Evolutionary conservation across 768 basidiomycete species (phyloP), one percentile per base, ranked within the genome.

Genomic region (Aureoboletus auriporus): DNA sequence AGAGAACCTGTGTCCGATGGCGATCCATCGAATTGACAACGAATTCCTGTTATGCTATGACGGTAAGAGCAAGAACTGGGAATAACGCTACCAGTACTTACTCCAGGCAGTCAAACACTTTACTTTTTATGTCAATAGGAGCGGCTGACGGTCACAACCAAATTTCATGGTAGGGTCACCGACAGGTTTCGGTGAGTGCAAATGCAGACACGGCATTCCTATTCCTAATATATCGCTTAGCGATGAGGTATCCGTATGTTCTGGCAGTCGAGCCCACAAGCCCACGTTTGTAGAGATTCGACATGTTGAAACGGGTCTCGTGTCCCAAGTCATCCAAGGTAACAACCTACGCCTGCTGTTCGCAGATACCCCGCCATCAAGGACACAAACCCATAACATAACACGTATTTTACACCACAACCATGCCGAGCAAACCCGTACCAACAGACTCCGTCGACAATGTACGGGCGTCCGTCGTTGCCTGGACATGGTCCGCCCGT

Each of bases 21-120:
- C 96, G 6, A 96, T 99, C 51, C 98, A 94, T 66, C 81, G 96
- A 45, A 89, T 98, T 46, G 91, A 93, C 56, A 94, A 92, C 57
- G 95, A 98, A 63, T 98, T 99, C 70, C 69, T 99, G 43, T 71
- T 99, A 31, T 99, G 96, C 65, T 99, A 98, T 69, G 96, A 98
- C 66, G 93, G 94, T 94, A 52, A 62, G 81, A 73, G 12, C 34
- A 49, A 51, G n/a, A 26, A 26, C 35, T 43, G 31, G 28, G 26
- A 46, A 39, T 38, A 16, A 30, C 8, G 33, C 20, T 30, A 33
- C 45, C 27, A 42, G 56, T 28, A 44, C 45, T 53, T 46, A 50
- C 50, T n/a, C 40, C 26, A 11, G 42, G 16, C 9, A 36, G 8
- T 46, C 43, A 33, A 46, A 96, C 96, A 98, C 70, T 99, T 97